Conservation (phyloP, 179 eudicot species). For the Pouteria campechiana region DNA sequence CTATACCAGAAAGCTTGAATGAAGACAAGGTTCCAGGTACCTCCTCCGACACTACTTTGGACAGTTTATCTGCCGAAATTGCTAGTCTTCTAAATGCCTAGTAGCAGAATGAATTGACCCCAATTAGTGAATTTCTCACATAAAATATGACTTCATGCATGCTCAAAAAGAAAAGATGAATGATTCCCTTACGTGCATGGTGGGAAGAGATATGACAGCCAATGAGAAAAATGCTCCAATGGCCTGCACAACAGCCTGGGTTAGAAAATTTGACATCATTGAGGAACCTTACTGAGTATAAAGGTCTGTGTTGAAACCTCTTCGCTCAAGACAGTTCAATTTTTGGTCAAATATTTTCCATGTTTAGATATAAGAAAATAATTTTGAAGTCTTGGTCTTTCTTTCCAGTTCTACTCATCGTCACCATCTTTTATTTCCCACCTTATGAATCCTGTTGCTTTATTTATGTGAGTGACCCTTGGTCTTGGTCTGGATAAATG, state of each 20-base stretch:
- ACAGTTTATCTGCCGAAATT: background rate
- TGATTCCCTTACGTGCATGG: background rate
- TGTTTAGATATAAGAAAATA: too few species aligned
- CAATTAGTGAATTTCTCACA: background rate
- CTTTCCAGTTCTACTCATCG: too few species aligned
- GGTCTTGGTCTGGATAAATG: too few species aligned
- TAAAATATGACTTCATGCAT: background rate
- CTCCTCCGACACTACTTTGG: background rate
- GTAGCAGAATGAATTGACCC: background rate
- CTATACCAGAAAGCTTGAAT: background rate
- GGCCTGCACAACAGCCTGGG: background rate
- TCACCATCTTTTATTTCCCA: too few species aligned
- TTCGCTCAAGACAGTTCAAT: too few species aligned
- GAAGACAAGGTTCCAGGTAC: slow-evolving; percentile 3
- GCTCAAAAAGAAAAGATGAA: background rate
- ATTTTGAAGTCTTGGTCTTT: too few species aligned
- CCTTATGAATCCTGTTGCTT: too few species aligned
- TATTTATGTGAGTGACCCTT: too few species aligned
- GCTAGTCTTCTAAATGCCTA: background rate
- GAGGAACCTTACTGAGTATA: too few species aligned
- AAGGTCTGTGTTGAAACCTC: too few species aligned
- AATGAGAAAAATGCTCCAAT: slow-evolving; percentile 1
- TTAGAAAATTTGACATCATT: background rate
- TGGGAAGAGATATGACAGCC: slow-evolving; percentile 1
- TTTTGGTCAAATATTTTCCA: too few species aligned